Base-by-base conservation (phyloP, 1,284 basidiomycete genomes). In the Ganoderma meredithae region DNA sequence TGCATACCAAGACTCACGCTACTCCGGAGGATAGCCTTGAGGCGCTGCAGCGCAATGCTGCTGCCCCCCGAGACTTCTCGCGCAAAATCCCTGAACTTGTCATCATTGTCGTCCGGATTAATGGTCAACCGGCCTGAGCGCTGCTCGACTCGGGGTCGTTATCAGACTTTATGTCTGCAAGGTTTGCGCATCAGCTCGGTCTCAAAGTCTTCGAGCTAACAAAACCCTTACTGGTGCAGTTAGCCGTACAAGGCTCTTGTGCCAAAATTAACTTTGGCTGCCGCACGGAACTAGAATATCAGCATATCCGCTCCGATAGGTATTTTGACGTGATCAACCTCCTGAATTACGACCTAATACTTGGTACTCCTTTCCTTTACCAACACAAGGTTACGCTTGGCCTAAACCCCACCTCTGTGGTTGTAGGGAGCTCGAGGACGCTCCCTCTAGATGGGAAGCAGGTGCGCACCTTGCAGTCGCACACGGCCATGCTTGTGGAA, bases 291-390 rank as follows among this genome's bases (percentile, higher is more conserved):
- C 1, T 31, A 3, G 27, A 31, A 31, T 59, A 19, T 27, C 47
- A 49, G 64, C 60, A 52, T 64, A 66, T 13, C 67, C 27, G 27
- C 3, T 31, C 27, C 27, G 27, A 31, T 2, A 31, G 70, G 2
- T 70, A 72, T 15, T 79, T 81, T 58, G 79, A 81, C 63, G 69
- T 79, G 0, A 64, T 72, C 0, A 77, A 77, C 64, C 13, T 75
- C 1, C 71, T 76, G 22, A 68, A 68, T 15, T 77, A 77, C 56
- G 74, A 78, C 47, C 7, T 77, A 1, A 75, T 77, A 3, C 59
- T 77, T 13, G 76, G 77, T 0, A 75, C 75, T 0, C 75, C 75
- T 4, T 77, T 77, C 62, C n/a, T 77, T 7, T 72, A 49, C 40
- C 73, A 77, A 47, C 72, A 77, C 41, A 53, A 69, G 39, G 65